phyloP scores from a whole-genome alignment of 495 filamentous ascomycete genomes.

The Talaromyces liani region DNA sequence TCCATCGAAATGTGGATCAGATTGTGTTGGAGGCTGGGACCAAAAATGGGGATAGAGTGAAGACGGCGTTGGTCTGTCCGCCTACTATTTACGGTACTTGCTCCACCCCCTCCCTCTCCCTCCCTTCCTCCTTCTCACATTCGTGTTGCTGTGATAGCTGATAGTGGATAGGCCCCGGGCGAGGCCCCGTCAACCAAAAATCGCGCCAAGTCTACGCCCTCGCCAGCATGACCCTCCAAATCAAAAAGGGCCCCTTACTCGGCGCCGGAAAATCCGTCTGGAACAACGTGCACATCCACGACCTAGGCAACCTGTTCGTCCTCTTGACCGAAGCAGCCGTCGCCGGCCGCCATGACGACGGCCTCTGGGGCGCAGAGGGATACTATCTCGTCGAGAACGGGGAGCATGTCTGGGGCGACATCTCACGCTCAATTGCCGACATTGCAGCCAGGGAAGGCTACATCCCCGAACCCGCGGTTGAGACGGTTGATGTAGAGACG shows the following conservation, averaged over 20 bases:
- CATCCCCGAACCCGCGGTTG: constrained; percentile 49
- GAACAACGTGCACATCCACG: constrained; percentile 68
- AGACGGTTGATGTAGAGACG: constrained; percentile 21
- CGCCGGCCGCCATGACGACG: constrained; percentile 42
- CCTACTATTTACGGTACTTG: constrained; percentile 72
- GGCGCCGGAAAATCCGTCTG: constrained; percentile 59
- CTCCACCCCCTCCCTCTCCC: too few relatives aligned
- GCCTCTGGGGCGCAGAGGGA: constrained; percentile 65
- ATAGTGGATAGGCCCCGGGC: constrained; percentile 33
- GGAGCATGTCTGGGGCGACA: constrained; percentile 62
- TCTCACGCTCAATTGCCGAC: constrained; percentile 52
- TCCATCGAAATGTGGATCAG: constrained; percentile 56
- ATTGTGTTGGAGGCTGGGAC: constrained; percentile 43
- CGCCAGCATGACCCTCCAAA: constrained; percentile 45
- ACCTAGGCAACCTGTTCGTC: constrained; percentile 60
- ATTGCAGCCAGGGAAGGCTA: constrained; percentile 57
- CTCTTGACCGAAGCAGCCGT: constrained; percentile 59
- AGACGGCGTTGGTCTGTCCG: constrained; percentile 68
- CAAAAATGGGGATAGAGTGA: constrained; percentile 38
- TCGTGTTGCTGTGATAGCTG: too few relatives aligned
- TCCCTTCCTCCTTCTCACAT: background rate
- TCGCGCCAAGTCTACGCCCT: constrained; percentile 60
- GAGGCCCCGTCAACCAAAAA: constrained; percentile 61
- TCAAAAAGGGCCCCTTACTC: constrained; percentile 56
- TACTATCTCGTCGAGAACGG: constrained; percentile 74